phyloP scores from a whole-genome alignment of 257 asterid genomes.

The Anisodus acutangulus region DNA sequence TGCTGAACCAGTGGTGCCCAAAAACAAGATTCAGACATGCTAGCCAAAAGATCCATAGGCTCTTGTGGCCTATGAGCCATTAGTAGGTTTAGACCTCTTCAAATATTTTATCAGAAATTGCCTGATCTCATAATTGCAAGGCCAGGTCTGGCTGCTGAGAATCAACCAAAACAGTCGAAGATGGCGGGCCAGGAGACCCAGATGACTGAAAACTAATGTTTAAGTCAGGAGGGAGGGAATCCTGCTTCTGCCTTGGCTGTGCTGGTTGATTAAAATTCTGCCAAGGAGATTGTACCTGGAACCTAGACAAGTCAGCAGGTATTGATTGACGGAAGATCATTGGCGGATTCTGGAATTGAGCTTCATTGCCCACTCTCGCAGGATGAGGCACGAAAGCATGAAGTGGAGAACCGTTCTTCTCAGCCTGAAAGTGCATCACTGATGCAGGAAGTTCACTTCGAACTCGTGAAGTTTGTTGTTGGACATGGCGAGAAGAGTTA shows the following conservation, averaged over 20 bases:
- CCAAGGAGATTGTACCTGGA: constrained; percentile 75
- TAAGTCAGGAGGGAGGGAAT: constrained; percentile 84
- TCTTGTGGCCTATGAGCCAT: not conserved
- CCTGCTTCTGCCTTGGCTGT: constrained; percentile 70
- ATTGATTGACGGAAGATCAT: constrained; percentile 64
- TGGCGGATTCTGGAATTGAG: constrained; percentile 61
- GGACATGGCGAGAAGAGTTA: constrained; percentile 56
- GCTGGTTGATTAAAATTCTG: constrained; percentile 55
- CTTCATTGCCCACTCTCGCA: constrained; percentile 50
- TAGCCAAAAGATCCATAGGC: not conserved
- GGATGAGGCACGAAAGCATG: constrained; percentile 67
- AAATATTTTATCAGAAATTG: not conserved
- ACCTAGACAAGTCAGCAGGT: constrained; percentile 77
- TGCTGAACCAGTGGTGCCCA: not conserved
- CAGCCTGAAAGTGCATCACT: constrained; percentile 51
- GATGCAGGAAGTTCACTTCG: constrained; percentile 57
- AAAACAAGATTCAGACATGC: not conserved
- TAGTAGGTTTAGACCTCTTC: not conserved
- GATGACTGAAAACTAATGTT: constrained; percentile 86
- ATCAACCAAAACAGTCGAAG: constrained; percentile 73
- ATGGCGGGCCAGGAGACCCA: constrained; percentile 83
- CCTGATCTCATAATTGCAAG: constrained; percentile 68
- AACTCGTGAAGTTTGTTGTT: constrained; percentile 55
- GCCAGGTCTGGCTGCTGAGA: constrained; percentile 99
- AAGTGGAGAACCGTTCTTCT: constrained; percentile 45